Percentiles rank a stretch among this genome's conserved stretches.
These are phyloP conservation scores for Acrocalymma vagum DNA, from an alignment of 2,329 filamentous ascomycete species.

Conservation along the genomic window DNA sequence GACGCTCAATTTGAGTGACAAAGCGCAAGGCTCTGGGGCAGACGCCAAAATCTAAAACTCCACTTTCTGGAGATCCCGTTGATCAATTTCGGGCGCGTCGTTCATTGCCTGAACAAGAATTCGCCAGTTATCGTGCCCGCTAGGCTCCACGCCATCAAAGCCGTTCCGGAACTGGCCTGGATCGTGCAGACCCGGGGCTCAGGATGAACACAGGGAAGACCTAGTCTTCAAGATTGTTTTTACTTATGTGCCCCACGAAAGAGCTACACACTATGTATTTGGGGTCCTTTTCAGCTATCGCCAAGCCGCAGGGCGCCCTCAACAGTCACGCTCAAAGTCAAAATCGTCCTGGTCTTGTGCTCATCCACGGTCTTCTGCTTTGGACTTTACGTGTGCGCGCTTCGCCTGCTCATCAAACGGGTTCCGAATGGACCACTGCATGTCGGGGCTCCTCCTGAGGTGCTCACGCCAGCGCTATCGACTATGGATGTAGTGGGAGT, in stretches of 20 bases:
- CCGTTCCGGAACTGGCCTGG: constrained; percentile 37
- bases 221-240: constrained; percentile 20
- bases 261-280: not conserved
- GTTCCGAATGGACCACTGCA: constrained; percentile 15
- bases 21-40: constrained; percentile 33
- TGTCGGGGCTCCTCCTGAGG: constrained; percentile 2
- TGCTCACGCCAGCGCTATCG: constrained; percentile 13
- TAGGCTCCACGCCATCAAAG: constrained; percentile 41
- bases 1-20: too few species aligned
- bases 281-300: not conserved
- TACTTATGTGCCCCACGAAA: constrained; percentile 1
- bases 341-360: not conserved
- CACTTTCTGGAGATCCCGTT: constrained; percentile 35
- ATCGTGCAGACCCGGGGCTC: constrained; percentile 38
- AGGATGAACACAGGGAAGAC: constrained; percentile 36
- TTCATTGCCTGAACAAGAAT: constrained; percentile 34
- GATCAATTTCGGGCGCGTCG: constrained; percentile 33
- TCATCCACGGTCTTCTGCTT: not conserved
- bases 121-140: constrained; percentile 38
- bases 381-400: constrained; percentile 23
- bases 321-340: not conserved
- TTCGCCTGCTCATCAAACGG: constrained; percentile 10
- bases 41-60: constrained; percentile 35
- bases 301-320: not conserved
- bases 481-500: constrained; percentile 11